phyloP scores from a whole-genome alignment of 2,329 filamentous ascomycete genomes.

The Lasiodiplodia gonubiensis region DNA sequence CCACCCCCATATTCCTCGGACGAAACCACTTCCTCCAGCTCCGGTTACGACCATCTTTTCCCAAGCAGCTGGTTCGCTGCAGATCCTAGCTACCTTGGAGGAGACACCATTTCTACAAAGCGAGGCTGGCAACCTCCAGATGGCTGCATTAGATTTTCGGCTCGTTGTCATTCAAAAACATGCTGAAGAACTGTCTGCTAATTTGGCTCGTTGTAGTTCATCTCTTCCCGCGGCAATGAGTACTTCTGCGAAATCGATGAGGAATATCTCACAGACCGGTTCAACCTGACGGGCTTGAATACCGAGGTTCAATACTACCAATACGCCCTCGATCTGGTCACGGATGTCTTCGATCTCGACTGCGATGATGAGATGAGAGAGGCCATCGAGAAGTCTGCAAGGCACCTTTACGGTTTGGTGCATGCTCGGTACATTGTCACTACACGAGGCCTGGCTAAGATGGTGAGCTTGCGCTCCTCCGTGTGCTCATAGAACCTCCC shows the following conservation, averaged over 20 bases:
- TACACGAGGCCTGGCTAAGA: conserved; percentile 89
- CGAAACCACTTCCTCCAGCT: neutral
- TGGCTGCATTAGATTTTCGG: neutral
- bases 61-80: neutral
- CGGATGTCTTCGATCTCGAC: conserved; percentile 97
- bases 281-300: conserved; percentile 96
- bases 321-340: conserved; percentile 96
- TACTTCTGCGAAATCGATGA: conserved; percentile 99
- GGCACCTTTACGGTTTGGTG: conserved; percentile 93
- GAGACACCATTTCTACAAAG: neutral
- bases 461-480: conserved; percentile 65
- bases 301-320: conserved; percentile 99
- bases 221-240: conserved; percentile 95
- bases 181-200: neutral
- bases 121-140: neutral
- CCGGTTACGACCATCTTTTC: neutral
- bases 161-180: neutral
- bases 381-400: conserved; percentile 94
- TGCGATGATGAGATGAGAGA: conserved; percentile 98
- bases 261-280: conserved; percentile 96
- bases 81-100: neutral
- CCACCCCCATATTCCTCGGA: neutral
- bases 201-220: conserved; percentile 71
- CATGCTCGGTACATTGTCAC: conserved; percentile 97
- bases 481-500: neutral